Evolutionary conservation across 805 yeast genomes (phyloP), one percentile per base, ranked within the genome.

Genomic region (Candida ponderosae): DNA sequence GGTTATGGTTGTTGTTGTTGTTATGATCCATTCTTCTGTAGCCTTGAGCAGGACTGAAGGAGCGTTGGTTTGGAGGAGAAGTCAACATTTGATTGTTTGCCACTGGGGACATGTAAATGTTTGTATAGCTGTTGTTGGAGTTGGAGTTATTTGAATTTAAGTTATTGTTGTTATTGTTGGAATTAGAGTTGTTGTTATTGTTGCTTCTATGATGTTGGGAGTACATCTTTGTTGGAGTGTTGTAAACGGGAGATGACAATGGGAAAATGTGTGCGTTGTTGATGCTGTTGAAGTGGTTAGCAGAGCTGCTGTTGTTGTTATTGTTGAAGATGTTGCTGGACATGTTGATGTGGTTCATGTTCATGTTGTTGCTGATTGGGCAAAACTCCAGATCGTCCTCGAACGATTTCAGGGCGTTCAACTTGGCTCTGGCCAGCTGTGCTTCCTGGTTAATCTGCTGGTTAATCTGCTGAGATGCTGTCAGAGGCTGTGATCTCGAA

Each of bases 351-450:
- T 5, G 11, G 6, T 24, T 24, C 6, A 13, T 11, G 14, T 24
- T 24, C 6, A n/a, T 11, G n/a, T 11, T 24, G 11, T 9, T 14
- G n/a, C 6, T 11, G 13, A 24, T 59, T 8, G 84, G 84, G 46
- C 80, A 78, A 55, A 83, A 83, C 59, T 79, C 89, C 35, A 71
- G 53, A 55, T 82, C 90, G 46, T 81, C 84, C 53, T 78, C 86
- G 30, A 82, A 80, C 29, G 86, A 79, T 47, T 82, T 72, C 49
- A 79, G 75, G 29, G 78, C 70, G 45, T 79, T 73, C 48, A 77
- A 67, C 44, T 69, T 68, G n/a, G 62, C 67, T 39, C 73, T 62
- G 16, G 74, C 70, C 6, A 56, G 42, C 13, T 42, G 52, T 1
- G 56, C 35, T 33, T 33, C 35, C 19, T 33, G 35, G 9, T 29